Base-by-base conservation (phyloP, 2,329 filamentous ascomycete species). In the Leptographium flavum region DNA sequence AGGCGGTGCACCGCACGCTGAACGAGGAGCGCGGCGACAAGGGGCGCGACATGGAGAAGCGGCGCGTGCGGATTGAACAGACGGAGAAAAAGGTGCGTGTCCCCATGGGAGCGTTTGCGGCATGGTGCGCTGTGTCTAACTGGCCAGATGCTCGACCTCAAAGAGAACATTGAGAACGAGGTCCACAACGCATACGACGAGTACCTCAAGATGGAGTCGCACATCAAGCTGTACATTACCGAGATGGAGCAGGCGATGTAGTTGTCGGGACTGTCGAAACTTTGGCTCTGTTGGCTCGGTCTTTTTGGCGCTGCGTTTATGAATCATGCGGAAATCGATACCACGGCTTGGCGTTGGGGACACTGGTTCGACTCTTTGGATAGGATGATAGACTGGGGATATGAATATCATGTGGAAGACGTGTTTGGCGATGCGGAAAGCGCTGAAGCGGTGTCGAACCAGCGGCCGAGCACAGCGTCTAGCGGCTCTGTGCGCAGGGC, bases 201-300 rank as follows among this genome's bases (percentile, higher is more conserved):
- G 67, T 98, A 94, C 63, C 74, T 94, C 59, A 95, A 95, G 76
- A 83, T 98, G 78, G 90, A 96, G 63, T 82, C 87, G 32, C 92
- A 98, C 60, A 93, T 98, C 62, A 90, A 88, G 64, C 71, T 96
- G 50, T 98, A 98, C 68, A 94, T 98, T 58, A 94, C 85, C 5
- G 92, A 98, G 71, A 95, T 98, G 88, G 92, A 96, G 65, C 88
- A 95, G 64, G 82, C 81, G 46, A 76, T 92, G 54, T 68, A 54
- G 58, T 44, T 46, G 39, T 19, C 7, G 25, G 39, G 23, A 32
- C 39, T 41, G n/a, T n/a, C n/a, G n/a, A n/a, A n/a, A n/a, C n/a
- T n/a, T n/a, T n/a, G n/a, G n/a, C n/a, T 42, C 44, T 15, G 49
- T 30, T 45, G 30, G 21, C 2, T 25, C 5, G 46, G 19, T 51